Base-by-base conservation (phyloP, 2,329 filamentous ascomycete species). In the Fusarium sarcochroum region DNA sequence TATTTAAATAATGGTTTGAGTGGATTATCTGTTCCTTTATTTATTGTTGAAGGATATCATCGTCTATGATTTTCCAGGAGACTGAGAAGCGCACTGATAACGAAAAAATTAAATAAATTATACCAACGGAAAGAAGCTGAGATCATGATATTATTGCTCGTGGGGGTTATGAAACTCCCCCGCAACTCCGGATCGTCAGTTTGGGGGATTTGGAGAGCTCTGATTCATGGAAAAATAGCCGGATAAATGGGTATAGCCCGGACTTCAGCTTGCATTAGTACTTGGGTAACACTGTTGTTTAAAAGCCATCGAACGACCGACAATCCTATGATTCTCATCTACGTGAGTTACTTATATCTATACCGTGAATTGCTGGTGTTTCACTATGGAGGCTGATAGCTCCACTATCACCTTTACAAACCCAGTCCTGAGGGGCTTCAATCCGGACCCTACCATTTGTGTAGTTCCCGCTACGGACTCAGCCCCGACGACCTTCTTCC, bases 371-470 rank as follows among this genome's bases (percentile, higher is more conserved):
- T 18, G 7, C 8, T 38, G n/a, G 6, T 9, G 3, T 34, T 15
- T 25, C 17, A 48, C 6, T 6, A 72, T 73, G 68, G 5, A 44
- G 37, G 7, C 46, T 5, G 14, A 21, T 7, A 9, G 21, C 42
- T 37, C 52, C 6, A 9, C 10, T 6, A 18, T 58, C 6, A 64
- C 56, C n/a, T 81, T 81, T 57, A 63, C 63, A n/a, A 83, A 89
- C 70, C 88, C 87, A 3, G 82, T 89, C 20, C 79, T 90, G 38
- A 80, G 82, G 3, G 87, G 88, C 23, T 90, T 89, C 78, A 89
- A 90, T 57, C 86, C 88, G 7, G 88, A 90, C 66, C 88, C 88
- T 0, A 88, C 87, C 1, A 68, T 81, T 17, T 80, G 79, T 45
- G 75, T 80, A 6, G 78, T 79, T 8, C 77, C 75, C 10, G 76